Base-by-base conservation (phyloP, 257 asterid genomes). In the Nicotiana attenuata region DNA sequence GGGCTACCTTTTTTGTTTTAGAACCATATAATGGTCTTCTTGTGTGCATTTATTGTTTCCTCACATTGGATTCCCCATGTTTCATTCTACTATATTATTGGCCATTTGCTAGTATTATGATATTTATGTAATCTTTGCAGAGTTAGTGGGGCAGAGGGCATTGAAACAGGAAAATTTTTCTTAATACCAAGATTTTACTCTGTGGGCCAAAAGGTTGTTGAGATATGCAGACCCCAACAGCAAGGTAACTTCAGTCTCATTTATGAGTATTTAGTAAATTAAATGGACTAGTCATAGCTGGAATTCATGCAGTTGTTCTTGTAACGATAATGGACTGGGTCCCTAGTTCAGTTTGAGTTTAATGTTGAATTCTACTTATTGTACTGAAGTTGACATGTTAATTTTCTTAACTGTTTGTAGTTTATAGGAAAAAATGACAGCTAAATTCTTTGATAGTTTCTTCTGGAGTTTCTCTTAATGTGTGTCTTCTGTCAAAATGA, bases 161-260 rank as follows among this genome's bases (percentile, higher is more conserved):
- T 83, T 81, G 57, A 81, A 69, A 79, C 73, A 65, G 78, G 50
- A 38, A 28, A 78, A 20, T 31, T 47, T 83, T 67, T 69, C 35
- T 78, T 17, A 41, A 83, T 17, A 78, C 77, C 78, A 78, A 50
- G 79, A 77, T 81, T 87, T 84, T 83, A 86, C 82, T 88, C 69
- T 81, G 76, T 81, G 80, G 81, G 63, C 79, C 85, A 67, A 85
- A 64, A 66, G 86, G 85, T 65, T 61, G 85, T 85, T 85, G 84
- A 88, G 86, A 83, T 85, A 94, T 94, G 98, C 97, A 94, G 94
- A 92, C 97, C 76, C 97, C 97, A 79, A 93, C 91, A 87, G 87
- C 91, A 87, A 94, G 97, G 98, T 94, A 87, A 77, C 45, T 83
- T 84, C 80, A 28, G 60, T 84, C 45, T 24, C 80, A 73, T 83